phyloP scores from a whole-genome alignment of 192 early-diverging fungal species.

The Podila epigama region DNA sequence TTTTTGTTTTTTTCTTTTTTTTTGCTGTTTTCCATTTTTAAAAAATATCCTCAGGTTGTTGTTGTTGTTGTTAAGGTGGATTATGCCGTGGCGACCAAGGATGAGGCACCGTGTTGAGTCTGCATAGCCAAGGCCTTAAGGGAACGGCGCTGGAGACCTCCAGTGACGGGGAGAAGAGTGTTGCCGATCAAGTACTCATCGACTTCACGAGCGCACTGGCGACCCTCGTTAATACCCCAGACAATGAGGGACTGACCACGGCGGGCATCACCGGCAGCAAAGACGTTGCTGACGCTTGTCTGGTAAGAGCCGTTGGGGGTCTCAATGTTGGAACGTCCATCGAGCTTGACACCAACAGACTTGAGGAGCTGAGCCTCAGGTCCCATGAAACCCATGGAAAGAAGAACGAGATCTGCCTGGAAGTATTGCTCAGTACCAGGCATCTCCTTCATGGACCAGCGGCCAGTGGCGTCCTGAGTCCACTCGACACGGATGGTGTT shows the following conservation, averaged over 20 bases:
- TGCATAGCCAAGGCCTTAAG: slow-evolving; percentile 47
- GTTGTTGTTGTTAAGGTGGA: background rate
- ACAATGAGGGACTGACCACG: slow-evolving; percentile 96
- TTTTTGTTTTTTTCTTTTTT: background rate
- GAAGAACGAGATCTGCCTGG: slow-evolving; percentile 88
- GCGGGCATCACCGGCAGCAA: slow-evolving; percentile 97
- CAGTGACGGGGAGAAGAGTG: slow-evolving; percentile 86
- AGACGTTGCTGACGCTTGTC: slow-evolving; percentile 83
- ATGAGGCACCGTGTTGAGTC: background rate
- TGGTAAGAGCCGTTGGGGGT: slow-evolving; percentile 80
- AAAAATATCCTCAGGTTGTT: background rate
- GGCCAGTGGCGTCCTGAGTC: slow-evolving; percentile 79
- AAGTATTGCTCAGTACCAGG: slow-evolving; percentile 85
- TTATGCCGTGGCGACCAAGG: slow-evolving; percentile 16
- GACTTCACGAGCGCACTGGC: slow-evolving; percentile 92
- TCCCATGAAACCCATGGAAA: slow-evolving; percentile 97
- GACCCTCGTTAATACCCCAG: slow-evolving; percentile 98
- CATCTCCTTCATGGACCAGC: slow-evolving; percentile 92
- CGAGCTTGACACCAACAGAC: slow-evolving; percentile 81
- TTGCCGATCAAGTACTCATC: slow-evolving; percentile 83
- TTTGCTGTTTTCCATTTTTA: background rate
- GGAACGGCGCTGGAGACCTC: slow-evolving; percentile 80
- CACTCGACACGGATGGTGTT: slow-evolving; percentile 97
- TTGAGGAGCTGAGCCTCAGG: slow-evolving; percentile 87
- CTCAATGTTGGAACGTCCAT: slow-evolving; percentile 81